Evolutionary conservation across 306 rosid species (phyloP).

Genomic region (Hippophae gyantsensis): DNA sequence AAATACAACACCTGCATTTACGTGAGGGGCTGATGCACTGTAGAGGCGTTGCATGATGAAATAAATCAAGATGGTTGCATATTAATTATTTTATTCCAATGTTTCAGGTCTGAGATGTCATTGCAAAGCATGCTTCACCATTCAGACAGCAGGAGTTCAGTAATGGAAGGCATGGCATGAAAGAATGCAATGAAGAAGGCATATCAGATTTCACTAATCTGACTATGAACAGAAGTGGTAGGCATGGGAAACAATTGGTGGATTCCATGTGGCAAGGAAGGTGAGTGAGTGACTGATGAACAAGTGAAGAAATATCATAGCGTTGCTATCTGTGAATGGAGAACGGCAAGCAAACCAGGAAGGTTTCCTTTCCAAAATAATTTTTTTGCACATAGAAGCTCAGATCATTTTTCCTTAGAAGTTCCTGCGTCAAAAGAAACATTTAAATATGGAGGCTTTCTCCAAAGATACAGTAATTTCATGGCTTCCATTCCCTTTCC

Average conservation of each 20-base stretch:
- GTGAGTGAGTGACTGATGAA: slow-evolving; percentile 58
- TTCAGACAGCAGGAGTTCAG: slow-evolving; percentile 80
- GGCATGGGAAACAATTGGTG: slow-evolving; percentile 28
- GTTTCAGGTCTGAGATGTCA: slow-evolving; percentile 73
- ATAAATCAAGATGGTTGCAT: slow-evolving; percentile 71
- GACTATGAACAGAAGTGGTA: too few relatives aligned
- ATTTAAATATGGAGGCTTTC: slow-evolving; percentile 50
- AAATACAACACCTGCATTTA: slow-evolving; percentile 90
- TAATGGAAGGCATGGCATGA: slow-evolving; percentile 59
- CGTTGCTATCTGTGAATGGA: slow-evolving; percentile 64
- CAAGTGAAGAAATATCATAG: slow-evolving; percentile 53
- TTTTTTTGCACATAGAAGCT: slow-evolving; percentile 60
- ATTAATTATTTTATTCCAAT: slow-evolving; percentile 74
- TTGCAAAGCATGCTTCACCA: slow-evolving; percentile 84
- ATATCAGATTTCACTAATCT: slow-evolving; percentile 16
- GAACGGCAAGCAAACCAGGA: slow-evolving; percentile 70
- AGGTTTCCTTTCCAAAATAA: slow-evolving; percentile 55
- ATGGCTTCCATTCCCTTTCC: slow-evolving; percentile 38
- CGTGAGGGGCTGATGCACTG: slow-evolving; percentile 76
- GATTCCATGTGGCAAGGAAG: slow-evolving; percentile 57
- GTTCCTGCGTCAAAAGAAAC: slow-evolving; percentile 94
- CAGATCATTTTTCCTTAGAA: slow-evolving; percentile 42
- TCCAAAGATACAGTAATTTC: slow-evolving; percentile 36
- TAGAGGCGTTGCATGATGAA: slow-evolving; percentile 83
- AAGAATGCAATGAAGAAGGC: slow-evolving; percentile 34